phyloP scores from a whole-genome alignment of 495 filamentous ascomycete species.

The Aspergillus hancockii region DNA sequence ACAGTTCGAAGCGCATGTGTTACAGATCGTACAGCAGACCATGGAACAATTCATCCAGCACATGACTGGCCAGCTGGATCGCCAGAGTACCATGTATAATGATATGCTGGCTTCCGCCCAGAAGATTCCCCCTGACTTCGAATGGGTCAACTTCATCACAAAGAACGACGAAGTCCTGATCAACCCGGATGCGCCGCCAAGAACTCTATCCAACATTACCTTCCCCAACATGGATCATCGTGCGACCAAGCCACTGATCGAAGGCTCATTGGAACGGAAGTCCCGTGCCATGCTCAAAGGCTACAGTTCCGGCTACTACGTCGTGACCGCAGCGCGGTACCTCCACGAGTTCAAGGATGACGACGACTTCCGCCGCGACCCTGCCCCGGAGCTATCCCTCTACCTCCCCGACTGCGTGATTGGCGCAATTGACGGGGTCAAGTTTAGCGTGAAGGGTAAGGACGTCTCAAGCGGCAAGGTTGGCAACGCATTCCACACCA shows the following conservation, averaged over 20 bases:
- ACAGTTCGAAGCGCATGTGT: constrained; percentile 82
- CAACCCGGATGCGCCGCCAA: constrained; percentile 71
- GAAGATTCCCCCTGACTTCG: constrained; percentile 83
- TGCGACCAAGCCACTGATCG: constrained; percentile 78
- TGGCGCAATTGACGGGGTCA: constrained; percentile 70
- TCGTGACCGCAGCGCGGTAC: constrained; percentile 80
- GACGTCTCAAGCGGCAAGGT: constrained; percentile 66
- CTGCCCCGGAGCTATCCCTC: constrained; percentile 79
- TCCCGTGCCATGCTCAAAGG: constrained; percentile 74
- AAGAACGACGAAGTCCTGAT: constrained; percentile 73
- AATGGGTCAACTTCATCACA: constrained; percentile 81
- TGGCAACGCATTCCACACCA: constrained; percentile 59
- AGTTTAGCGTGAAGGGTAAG: constrained; percentile 95
- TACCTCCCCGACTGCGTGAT: constrained; percentile 90
- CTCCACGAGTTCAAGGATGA: constrained; percentile 95
- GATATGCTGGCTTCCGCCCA: constrained; percentile 81
- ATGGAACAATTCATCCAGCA: constrained; percentile 78
- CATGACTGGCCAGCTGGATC: constrained; percentile 77
- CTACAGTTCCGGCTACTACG: constrained; percentile 82
- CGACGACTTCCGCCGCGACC: constrained; percentile 81
- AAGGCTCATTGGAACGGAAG: constrained; percentile 86
- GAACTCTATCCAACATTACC: constrained; percentile 66
- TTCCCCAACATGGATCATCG: constrained; percentile 89
- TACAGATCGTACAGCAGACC: constrained; percentile 78
- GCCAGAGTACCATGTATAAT: constrained; percentile 72